Evolutionary conservation across 768 basidiomycete genomes (phyloP).

Genomic region (Paxillus involutus): DNA sequence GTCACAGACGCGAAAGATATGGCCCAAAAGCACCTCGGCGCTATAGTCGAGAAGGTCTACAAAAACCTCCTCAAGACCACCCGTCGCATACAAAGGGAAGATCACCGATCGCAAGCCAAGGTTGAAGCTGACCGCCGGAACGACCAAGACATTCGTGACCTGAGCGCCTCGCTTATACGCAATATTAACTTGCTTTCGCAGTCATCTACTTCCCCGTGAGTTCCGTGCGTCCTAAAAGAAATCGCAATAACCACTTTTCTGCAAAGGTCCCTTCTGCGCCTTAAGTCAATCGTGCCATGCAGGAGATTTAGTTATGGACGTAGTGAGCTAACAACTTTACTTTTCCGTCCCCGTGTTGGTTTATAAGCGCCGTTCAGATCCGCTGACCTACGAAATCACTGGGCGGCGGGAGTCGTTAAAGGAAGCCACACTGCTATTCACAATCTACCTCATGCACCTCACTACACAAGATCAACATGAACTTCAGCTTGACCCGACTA

Average conservation of each 20-base stretch:
- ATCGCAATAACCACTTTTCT: neutral
- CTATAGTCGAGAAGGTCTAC: constrained; percentile 17
- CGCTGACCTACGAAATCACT: constrained; percentile 15
- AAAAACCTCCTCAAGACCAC: constrained; percentile 8
- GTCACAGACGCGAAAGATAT: constrained; percentile 10
- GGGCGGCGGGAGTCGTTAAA: constrained; percentile 18
- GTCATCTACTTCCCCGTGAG: constrained; percentile 19
- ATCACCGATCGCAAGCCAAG: constrained; percentile 11
- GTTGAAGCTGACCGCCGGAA: constrained; percentile 8
- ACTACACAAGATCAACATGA: constrained; percentile 31
- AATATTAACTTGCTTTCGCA: constrained; percentile 18
- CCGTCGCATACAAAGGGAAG: constrained; percentile 19
- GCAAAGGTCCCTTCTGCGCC: constrained; percentile 15
- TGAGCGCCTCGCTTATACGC: constrained; percentile 11
- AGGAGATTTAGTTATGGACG: constrained; percentile 1
- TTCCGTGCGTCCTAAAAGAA: neutral
- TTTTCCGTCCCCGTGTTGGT: neutral
- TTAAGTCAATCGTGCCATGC: constrained; percentile 6
- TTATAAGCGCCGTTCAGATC: constrained; percentile 7
- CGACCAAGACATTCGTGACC: constrained; percentile 17
- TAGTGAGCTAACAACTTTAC: constrained; percentile 3
- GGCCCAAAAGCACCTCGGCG: constrained; percentile 19
- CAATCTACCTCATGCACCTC: constrained; percentile 28
- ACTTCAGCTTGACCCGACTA: constrained; percentile 23
- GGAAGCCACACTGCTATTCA: constrained; percentile 23